Conservation (phyloP, 2,329 filamentous ascomycete genomes). For the Penicillium sp. region DNA sequence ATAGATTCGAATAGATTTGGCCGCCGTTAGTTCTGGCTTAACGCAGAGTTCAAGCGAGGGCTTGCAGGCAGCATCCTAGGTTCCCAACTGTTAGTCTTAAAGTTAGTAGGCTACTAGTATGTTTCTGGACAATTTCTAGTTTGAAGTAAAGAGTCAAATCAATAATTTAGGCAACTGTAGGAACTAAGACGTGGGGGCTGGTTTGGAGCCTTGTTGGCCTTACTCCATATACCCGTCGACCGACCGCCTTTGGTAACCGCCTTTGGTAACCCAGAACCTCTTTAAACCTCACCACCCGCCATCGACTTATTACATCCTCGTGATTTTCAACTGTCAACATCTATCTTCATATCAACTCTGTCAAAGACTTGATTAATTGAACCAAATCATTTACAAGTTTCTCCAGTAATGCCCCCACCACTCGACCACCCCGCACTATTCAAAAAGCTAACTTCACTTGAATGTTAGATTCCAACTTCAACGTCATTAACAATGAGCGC, state of each 20-base stretch:
- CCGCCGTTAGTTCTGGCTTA: background rate
- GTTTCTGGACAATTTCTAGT: background rate
- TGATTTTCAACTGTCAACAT: background rate
- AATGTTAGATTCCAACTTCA: background rate
- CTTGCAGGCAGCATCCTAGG: background rate
- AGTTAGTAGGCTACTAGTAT: background rate
- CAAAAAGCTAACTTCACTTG: background rate
- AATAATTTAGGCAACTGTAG: background rate
- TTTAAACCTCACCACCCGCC: background rate
- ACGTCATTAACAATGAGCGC: slow-evolving; percentile 11
- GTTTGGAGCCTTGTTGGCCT: background rate
- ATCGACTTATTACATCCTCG: background rate
- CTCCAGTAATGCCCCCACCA: background rate
- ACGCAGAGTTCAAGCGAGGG: background rate
- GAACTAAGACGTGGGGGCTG: background rate
- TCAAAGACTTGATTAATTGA: background rate
- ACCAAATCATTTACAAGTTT: background rate
- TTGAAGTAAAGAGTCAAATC: background rate
- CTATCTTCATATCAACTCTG: background rate
- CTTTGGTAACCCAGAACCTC: background rate
- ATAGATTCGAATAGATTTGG: background rate
- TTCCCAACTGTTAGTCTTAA: background rate
- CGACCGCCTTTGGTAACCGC: background rate
- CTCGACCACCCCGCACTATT: background rate
- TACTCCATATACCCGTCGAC: background rate